phyloP scores from a whole-genome alignment of 2,329 filamentous ascomycete genomes.

The Aspergillus fructus region DNA sequence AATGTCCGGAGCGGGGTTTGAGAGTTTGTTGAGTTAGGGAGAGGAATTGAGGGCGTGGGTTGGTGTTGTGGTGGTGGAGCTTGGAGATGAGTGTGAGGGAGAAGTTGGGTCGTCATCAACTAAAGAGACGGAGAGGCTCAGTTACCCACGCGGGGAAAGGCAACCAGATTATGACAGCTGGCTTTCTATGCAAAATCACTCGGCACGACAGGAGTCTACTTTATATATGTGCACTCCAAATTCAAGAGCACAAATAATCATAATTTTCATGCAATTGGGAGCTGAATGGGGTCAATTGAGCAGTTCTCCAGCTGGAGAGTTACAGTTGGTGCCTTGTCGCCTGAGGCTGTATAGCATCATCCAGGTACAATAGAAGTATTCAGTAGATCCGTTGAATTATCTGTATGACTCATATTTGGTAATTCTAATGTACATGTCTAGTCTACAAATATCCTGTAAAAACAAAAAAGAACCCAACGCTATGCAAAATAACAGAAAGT shows the following conservation, averaged over 20 bases:
- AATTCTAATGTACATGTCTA: neutral
- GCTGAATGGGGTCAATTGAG: neutral
- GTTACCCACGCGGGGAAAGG: constrained; percentile 8
- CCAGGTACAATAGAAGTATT: neutral
- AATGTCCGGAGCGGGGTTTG: neutral
- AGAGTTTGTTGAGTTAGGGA: neutral
- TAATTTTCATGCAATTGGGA: neutral
- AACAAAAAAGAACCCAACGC: too few relatives aligned
- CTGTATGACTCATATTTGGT: neutral
- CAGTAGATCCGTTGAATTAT: neutral
- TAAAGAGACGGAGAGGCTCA: neutral
- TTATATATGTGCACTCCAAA: neutral
- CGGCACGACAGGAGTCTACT: neutral
- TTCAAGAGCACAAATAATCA: neutral
- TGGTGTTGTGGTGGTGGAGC: constrained; percentile 3
- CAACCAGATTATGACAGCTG: constrained; percentile 3
- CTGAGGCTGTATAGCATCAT: neutral
- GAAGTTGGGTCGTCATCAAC: constrained; percentile 7
- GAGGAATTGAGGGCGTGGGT: neutral
- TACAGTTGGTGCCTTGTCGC: neutral
- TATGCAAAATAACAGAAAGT: too few relatives aligned
- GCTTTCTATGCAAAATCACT: neutral
- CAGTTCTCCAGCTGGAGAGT: constrained; percentile 7
- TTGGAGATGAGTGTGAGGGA: neutral
- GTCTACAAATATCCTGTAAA: too few relatives aligned